These are phyloP conservation scores for Pulveroboletus frians DNA, from an alignment of 768 basidiomycete genomes.

Conservation along the genomic window DNA sequence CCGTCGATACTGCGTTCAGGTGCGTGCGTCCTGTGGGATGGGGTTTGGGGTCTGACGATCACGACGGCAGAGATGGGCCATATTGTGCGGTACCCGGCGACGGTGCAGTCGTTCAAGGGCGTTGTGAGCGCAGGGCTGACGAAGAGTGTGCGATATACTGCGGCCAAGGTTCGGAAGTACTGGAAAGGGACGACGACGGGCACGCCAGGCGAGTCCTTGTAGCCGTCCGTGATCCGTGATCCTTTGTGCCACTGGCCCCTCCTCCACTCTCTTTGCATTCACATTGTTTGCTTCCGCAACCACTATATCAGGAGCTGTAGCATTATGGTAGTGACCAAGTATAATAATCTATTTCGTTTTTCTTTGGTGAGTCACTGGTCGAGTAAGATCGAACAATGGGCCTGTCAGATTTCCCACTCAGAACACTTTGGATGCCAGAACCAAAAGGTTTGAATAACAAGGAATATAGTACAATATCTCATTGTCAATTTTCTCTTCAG, in stretches of 20 bases:
- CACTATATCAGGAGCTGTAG: constrained; percentile 15
- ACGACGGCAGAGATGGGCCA: constrained; percentile 54
- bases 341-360: constrained; percentile 13
- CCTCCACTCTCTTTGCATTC: constrained; percentile 11
- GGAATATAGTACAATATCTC: too few species aligned
- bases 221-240: background rate
- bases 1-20: constrained; percentile 49
- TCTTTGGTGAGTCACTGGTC: too few species aligned
- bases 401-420: too few species aligned
- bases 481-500: too few species aligned
- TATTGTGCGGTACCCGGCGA: constrained; percentile 81
- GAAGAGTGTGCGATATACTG: constrained; percentile 72
- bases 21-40: constrained; percentile 36
- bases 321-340: constrained; percentile 12
- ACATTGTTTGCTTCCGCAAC: background rate
- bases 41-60: constrained; percentile 1
- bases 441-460: too few species aligned
- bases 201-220: background rate
- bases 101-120: constrained; percentile 82
- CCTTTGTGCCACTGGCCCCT: too few species aligned
- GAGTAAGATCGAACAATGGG: too few species aligned
- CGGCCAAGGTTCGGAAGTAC: constrained; percentile 84
- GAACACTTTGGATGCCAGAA: too few species aligned
- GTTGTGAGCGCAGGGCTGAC: constrained; percentile 74
- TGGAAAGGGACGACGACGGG: constrained; percentile 39